Base-by-base conservation (phyloP, 1,139 yeast genomes). In the Pichia sp. region DNA sequence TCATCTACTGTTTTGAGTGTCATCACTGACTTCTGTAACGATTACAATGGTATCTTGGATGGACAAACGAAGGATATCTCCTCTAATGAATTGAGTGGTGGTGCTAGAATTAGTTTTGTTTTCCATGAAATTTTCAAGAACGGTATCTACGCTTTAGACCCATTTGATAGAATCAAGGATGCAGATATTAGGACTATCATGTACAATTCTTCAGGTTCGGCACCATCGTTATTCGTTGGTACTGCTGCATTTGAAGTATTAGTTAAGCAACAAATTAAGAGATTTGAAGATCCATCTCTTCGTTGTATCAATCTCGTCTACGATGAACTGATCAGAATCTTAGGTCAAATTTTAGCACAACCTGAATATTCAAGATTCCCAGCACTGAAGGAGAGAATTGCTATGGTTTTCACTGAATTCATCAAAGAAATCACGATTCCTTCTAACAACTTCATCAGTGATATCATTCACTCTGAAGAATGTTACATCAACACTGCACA, bases 151-250 rank as follows among this genome's bases (percentile, higher is more conserved):
- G 85, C 97, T 0, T 69, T 91, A 42, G 98, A 93, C 59, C 99
- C 99, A 39, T 93, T 85, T 60, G 98, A 91, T 58, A 95, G 88
- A 60, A 88, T 91, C 54, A 88, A 87, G 64, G 98, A 91, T 59
- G 83, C 85, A 23, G 99, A 91, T 58, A 93, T 93, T 51, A 78
- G 98, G 62, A 91, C 98, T n/a, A 88, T 91, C 35, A 81, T 82
- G 88, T 86, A 88, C 66, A 91, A 91, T 60, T 85, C 96, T 30
- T 83, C 96, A 12, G 98, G 98, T 55, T 82, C 96, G 14, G 86
- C 96, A 1, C 98, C 98, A n/a, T 84, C 96, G 5, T 69, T 91
- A 51, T 91, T 91, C 63, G 98, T 91, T 41, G 98, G 97, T 32
- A 91, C 98, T 7, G 91, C 86, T 53, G 97, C 97, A 1, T 91